Conservation (phyloP, 306 rosid genomes). For the Fragaria ananassa region DNA sequence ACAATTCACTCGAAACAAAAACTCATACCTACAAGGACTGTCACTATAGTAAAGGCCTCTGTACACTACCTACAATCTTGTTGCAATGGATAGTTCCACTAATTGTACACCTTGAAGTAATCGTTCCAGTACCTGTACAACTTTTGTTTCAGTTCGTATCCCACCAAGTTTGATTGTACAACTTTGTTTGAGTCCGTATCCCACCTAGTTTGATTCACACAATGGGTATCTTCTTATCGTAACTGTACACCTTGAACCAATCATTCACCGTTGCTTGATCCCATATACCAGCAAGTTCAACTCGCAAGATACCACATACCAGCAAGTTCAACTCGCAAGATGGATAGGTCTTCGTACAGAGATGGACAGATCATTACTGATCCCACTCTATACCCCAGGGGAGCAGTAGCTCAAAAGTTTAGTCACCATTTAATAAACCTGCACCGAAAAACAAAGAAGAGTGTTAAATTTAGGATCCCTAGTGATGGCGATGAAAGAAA, state of each 20-base stretch:
- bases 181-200: not conserved
- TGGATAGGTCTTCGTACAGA: not conserved
- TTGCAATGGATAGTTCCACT: conserved; percentile 13
- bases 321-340: conserved; percentile 24
- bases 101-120: conserved; percentile 32
- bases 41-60: not conserved
- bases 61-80: conserved; percentile 13
- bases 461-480: not conserved
- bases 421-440: conserved; percentile 8
- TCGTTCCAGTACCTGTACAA: not conserved
- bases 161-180: conserved; percentile 18
- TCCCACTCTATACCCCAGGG: not conserved
- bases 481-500: conserved; percentile 8
- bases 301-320: conserved; percentile 19
- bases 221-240: not conserved
- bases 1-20: not conserved
- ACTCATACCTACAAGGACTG: conserved; percentile 25
- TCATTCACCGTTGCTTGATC: not conserved
- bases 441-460: not conserved
- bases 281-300: conserved; percentile 10
- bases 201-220: conserved; percentile 24
- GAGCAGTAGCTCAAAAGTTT: not conserved
- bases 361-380: not conserved
- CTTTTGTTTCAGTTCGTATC: not conserved
- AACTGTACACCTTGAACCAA: conserved; percentile 25